Base-by-base conservation (phyloP, 495 filamentous ascomycete species). In the Daldinia childiae region DNA sequence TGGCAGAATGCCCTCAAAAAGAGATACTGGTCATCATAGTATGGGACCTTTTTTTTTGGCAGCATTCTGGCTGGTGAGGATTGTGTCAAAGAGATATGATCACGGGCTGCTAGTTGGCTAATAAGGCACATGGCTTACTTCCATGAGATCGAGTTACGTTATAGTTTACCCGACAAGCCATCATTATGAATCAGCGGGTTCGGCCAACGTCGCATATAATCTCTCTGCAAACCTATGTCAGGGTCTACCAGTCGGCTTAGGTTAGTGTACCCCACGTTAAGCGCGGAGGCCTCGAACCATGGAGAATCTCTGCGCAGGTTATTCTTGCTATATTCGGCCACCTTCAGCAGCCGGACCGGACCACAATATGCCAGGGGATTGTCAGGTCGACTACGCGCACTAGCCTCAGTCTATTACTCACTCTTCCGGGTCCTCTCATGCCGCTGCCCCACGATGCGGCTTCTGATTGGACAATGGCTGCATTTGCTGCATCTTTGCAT, bases 401-500 rank as follows among this genome's bases (percentile, higher is more conserved):
- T 74, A 74, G 26, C 24, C 58, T 41, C 6, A 64, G 51, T 60
- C 62, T 66, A 72, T 68, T 48, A 32, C 48, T 38, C 70, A 58
- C 26, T 56, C 57, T 68, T 63, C 71, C 66, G 67, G 62, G 58
- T 68, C 34, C 43, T 59, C 5, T 48, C 30, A 62, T 64, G 71
- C 58, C 62, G 58, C 62, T 66, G 58, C 34, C 56, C 62, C 27
- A 27, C 67, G 62, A 62, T 50, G 52, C 64, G 45, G 39, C 57
- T 27, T 52, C 8, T 76, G 45, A 78, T 78, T 78, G 74, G 76
- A 58, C 71, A 72, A 72, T 72, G 68, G 66, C 66, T 59, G n/a
- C 66, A 41, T 51, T 14, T 38, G 21, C 41, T 58, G 19, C 54
- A 29, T 56, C 36, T 57, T 64, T 39, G 21, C 51, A 63, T 39